Evolutionary conservation across 164 flowering plant genomes (phyloP).

Genomic region (Magnolia sinica): DNA sequence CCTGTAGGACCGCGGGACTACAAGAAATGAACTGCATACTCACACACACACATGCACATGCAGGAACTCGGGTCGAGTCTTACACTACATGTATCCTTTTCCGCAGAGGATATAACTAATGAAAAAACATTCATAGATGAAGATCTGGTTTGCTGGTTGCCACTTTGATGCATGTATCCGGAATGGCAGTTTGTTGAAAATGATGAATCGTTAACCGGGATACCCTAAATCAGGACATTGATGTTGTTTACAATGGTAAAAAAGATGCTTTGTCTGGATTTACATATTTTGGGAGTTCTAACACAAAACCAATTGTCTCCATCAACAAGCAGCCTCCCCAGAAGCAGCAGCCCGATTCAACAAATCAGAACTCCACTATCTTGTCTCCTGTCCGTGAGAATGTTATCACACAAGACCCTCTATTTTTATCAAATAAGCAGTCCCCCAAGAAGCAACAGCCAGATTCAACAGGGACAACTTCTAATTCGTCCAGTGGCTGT

Average conservation of each 20-base stretch:
- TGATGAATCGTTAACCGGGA: not conserved
- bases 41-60: too few relatives aligned
- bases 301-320: not conserved
- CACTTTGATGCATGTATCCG: not conserved
- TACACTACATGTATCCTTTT: not conserved
- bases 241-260: not conserved
- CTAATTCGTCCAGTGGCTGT: not conserved
- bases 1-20: too few relatives aligned
- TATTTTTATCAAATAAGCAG: not conserved
- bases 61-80: too few relatives aligned
- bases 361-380: not conserved
- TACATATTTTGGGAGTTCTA: not conserved
- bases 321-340: constrained; percentile 2
- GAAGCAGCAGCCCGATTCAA: constrained; percentile 1
- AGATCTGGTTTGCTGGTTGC: not conserved
- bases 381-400: not conserved
- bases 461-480: not conserved
- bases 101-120: not conserved
- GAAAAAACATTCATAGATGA: not conserved
- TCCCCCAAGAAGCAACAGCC: not conserved
- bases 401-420: not conserved
- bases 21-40: too few relatives aligned
- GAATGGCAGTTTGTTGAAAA: not conserved
- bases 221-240: not conserved
- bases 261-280: not conserved